These are phyloP conservation scores for Metarhizium robertsii DNA, from an alignment of 2,329 filamentous ascomycete genomes.

Conservation along the genomic window DNA sequence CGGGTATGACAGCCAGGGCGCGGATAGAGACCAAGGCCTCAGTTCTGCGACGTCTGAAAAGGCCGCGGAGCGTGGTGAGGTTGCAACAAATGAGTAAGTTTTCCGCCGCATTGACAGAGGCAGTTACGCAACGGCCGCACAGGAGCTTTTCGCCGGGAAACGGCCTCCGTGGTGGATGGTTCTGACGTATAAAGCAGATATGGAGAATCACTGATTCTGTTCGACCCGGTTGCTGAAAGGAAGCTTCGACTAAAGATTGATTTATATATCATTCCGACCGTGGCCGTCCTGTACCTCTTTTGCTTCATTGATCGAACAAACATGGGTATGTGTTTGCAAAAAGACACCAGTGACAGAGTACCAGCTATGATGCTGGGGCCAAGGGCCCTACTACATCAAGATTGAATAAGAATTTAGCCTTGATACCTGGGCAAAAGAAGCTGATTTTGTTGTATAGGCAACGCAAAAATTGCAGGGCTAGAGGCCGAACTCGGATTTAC, in stretches of 20 bases:
- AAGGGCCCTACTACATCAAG: too few relatives aligned
- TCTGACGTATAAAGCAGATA: neutral
- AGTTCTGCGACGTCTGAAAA: slow-evolving; percentile 7
- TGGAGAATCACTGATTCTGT: slow-evolving; percentile 28
- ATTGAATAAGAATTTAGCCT: too few relatives aligned
- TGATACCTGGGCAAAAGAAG: neutral
- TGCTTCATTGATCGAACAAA: slow-evolving; percentile 70
- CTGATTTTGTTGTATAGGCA: slow-evolving; percentile 34
- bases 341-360: neutral
- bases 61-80: slow-evolving; percentile 33
- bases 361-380: too few relatives aligned
- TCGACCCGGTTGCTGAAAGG: slow-evolving; percentile 48
- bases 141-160: too few relatives aligned
- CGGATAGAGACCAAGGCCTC: neutral
- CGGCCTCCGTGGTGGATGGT: too few relatives aligned
- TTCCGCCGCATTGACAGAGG: neutral
- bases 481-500: slow-evolving; percentile 50
- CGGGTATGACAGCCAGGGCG: neutral
- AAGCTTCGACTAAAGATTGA: slow-evolving; percentile 56
- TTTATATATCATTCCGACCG: slow-evolving; percentile 54
- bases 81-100: slow-evolving; percentile 33
- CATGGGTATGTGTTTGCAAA: slow-evolving; percentile 40
- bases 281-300: slow-evolving; percentile 58
- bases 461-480: slow-evolving; percentile 56
- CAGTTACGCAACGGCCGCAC: too few relatives aligned